Conservation (phyloP, 768 basidiomycete species). For the Gloeostereum incarnatum region DNA sequence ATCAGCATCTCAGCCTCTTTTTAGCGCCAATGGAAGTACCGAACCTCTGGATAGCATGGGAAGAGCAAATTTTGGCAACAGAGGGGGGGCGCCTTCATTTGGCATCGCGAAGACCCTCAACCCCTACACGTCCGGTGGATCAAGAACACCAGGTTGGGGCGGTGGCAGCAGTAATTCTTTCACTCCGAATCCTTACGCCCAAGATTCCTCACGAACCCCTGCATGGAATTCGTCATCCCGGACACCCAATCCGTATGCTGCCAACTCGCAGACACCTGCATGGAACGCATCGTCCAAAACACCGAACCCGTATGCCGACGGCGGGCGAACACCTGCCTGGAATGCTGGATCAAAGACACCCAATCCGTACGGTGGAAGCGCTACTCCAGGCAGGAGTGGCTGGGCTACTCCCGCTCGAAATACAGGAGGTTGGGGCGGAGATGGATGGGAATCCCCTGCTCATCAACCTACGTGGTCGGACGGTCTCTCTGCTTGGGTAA, state of each 20-base stretch:
- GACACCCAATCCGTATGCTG: conserved; percentile 65
- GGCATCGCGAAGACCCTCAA: conserved; percentile 29
- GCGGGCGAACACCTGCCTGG: conserved; percentile 65
- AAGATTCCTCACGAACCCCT: conserved; percentile 44
- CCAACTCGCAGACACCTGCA: conserved; percentile 52
- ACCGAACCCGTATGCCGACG: conserved; percentile 55
- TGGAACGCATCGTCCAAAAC: conserved; percentile 59
- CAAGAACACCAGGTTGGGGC: conserved; percentile 28
- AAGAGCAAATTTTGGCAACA: too few relatives aligned
- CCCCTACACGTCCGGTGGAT: conserved; percentile 20
- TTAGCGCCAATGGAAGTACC: conserved; percentile 50
- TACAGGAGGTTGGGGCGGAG: conserved; percentile 19
- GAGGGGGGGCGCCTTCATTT: conserved; percentile 25
- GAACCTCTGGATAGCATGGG: conserved; percentile 42
- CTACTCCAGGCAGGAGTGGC: conserved; percentile 20
- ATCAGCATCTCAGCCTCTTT: conserved; percentile 4
- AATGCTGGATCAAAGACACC: conserved; percentile 55
- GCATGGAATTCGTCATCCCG: conserved; percentile 47
- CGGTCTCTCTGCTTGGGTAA: conserved; percentile 17
- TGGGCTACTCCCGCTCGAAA: conserved; percentile 12
- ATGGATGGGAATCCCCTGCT: conserved; percentile 12
- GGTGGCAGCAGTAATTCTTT: conserved; percentile 29
- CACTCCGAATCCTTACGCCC: conserved; percentile 64
- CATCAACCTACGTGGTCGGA: conserved; percentile 6
- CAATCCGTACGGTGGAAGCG: conserved; percentile 37